phyloP scores from a whole-genome alignment of 805 yeast genomes.

The Blastobotrys muscicola region DNA sequence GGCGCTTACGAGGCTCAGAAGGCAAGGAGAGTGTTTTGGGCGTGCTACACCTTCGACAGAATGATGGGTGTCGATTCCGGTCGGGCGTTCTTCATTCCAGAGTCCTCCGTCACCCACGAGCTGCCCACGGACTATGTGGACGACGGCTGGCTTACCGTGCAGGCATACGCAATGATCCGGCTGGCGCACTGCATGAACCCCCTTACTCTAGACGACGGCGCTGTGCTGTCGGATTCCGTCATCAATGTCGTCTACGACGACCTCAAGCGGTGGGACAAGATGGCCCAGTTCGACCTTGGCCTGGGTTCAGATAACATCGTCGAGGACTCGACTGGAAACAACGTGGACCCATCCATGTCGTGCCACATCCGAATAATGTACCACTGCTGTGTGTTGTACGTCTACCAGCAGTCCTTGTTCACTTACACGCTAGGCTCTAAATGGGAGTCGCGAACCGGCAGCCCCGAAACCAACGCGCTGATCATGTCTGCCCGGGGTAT shows the following conservation, averaged over 20 bases:
- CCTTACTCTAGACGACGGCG: constrained; percentile 10
- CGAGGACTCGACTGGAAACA: neutral
- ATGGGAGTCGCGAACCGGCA: too few relatives aligned
- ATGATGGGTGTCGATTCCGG: constrained; percentile 46
- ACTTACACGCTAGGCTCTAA: too few relatives aligned
- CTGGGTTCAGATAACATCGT: constrained; percentile 19
- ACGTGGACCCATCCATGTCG: constrained; percentile 2
- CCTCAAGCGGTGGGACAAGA: constrained; percentile 14
- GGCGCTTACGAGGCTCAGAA: constrained; percentile 34
- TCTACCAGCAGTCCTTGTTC: neutral
- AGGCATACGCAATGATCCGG: constrained; percentile 16
- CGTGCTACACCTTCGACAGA: constrained; percentile 45
- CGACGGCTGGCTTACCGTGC: constrained; percentile 42
- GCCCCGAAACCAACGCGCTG: too few relatives aligned
- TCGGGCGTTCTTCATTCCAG: constrained; percentile 31
- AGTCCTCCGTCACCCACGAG: constrained; percentile 30
- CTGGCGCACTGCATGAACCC: constrained; percentile 11
- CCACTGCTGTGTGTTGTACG: constrained; percentile 5
- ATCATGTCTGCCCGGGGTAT: too few relatives aligned
- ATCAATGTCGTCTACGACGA: constrained; percentile 8
- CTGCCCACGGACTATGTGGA: constrained; percentile 18
- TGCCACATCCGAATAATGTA: constrained; percentile 14
- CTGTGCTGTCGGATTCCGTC: constrained; percentile 8
- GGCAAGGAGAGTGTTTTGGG: constrained; percentile 46
- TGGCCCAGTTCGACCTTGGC: constrained; percentile 15